A percentile compares a stretch with the other conserved stretches of the same genome.
These are phyloP conservation scores for Akanthomyces lecanii DNA, from an alignment of 2,329 filamentous ascomycete genomes.

Conservation along the genomic window DNA sequence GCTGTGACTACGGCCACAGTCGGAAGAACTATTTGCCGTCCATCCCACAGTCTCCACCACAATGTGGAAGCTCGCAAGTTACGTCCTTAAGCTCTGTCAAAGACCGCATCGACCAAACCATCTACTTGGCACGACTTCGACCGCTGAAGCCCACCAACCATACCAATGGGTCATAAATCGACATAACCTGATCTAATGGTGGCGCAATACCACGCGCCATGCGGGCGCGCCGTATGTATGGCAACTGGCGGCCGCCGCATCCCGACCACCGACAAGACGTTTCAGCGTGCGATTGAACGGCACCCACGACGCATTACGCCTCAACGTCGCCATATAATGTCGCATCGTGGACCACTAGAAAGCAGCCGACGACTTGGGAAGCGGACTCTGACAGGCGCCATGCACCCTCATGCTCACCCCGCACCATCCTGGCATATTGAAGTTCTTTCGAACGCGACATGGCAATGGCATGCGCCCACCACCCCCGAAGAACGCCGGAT, in stretches of 20 bases:
- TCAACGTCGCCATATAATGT: slow-evolving; percentile 33
- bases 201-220: slow-evolving; percentile 26
- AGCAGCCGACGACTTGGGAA: slow-evolving; percentile 49
- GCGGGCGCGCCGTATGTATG: slow-evolving; percentile 24
- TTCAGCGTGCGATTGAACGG: slow-evolving; percentile 30
- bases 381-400: slow-evolving; percentile 50
- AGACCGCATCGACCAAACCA: background rate
- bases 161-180: background rate
- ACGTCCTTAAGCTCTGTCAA: background rate
- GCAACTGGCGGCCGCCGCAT: slow-evolving; percentile 24
- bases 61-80: background rate
- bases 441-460: slow-evolving; percentile 41
- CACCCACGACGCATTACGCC: slow-evolving; percentile 24
- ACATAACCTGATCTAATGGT: slow-evolving; percentile 25
- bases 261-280: slow-evolving; percentile 32
- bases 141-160: background rate
- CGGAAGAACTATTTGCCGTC: slow-evolving; percentile 2
- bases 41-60: background rate
- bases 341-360: slow-evolving; percentile 52
- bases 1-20: no score
- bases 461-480: slow-evolving; percentile 50
- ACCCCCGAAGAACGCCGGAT: slow-evolving; percentile 26
- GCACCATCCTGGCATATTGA: slow-evolving; percentile 45
- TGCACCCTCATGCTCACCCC: slow-evolving; percentile 35
- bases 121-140: background rate